Conservation (phyloP, 306 rosid genomes). For the Malus asiatica region DNA sequence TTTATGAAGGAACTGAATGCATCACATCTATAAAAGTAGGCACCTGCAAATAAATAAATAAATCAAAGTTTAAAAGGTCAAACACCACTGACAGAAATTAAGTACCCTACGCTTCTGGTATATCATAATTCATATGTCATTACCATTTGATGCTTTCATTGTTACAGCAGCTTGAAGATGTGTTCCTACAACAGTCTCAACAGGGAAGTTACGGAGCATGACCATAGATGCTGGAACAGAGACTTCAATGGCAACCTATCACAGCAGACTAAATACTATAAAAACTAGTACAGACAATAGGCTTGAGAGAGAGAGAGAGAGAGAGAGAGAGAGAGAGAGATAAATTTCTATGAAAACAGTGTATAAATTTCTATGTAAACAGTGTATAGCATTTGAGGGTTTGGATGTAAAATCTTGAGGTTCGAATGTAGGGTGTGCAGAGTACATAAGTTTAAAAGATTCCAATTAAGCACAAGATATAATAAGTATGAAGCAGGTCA, state of each 20-base stretch:
- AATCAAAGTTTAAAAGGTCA: constrained; percentile 17
- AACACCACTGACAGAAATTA: constrained; percentile 10
- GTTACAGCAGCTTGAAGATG: constrained; percentile 82
- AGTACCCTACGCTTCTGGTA: constrained; percentile 8
- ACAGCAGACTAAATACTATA: constrained; percentile 8
- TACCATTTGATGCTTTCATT: constrained; percentile 82
- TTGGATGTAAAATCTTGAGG: background rate
- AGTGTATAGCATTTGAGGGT: background rate
- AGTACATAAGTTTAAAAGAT: background rate
- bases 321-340: background rate
- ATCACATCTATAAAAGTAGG: constrained; percentile 67
- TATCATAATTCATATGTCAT: background rate
- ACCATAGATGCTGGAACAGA: constrained; percentile 67
- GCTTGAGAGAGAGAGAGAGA: background rate
- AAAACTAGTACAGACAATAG: background rate
- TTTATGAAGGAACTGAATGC: constrained; percentile 65
- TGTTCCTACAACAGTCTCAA: constrained; percentile 87
- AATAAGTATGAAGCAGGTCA: background rate
- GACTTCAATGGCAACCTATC: constrained; percentile 76
- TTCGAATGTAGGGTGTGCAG: background rate
- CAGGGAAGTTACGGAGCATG: constrained; percentile 71
- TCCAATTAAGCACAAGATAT: background rate
- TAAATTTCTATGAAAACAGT: background rate
- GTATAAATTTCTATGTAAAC: background rate
- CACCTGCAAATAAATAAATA: constrained; percentile 49